These are phyloP conservation scores for Cystofilobasidium macerans DNA, from an alignment of 768 basidiomycete genomes.

Conservation along the genomic window DNA sequence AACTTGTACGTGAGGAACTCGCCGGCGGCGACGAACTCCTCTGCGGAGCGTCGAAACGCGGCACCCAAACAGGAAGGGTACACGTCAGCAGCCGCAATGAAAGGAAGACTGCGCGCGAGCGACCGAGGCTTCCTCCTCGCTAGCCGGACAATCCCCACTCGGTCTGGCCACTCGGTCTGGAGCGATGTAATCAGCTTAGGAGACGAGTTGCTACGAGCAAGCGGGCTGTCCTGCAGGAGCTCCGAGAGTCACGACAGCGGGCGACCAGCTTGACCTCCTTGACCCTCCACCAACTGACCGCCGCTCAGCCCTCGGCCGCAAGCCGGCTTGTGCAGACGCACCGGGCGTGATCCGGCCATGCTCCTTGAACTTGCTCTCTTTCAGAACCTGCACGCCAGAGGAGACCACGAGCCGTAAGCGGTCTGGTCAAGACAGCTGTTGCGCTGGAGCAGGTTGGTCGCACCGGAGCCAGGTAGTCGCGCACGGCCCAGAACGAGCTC, in stretches of 20 bases:
- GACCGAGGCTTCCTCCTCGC: not conserved
- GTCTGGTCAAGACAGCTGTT: too few species aligned
- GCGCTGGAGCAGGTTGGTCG: not conserved
- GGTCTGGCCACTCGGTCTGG: too few species aligned
- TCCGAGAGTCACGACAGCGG: too few species aligned
- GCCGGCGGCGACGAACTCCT: constrained; percentile 96
- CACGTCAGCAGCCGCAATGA: not conserved
- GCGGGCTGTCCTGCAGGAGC: too few species aligned
- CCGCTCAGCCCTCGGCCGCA: too few species aligned
- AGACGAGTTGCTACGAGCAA: too few species aligned
- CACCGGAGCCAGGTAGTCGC: constrained; percentile 68
- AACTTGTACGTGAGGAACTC: constrained; percentile 98
- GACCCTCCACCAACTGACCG: not conserved
- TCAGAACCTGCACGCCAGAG: constrained; percentile 87
- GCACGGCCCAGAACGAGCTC: constrained; percentile 87
- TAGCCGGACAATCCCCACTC: too few species aligned
- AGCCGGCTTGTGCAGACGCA: constrained; percentile 39
- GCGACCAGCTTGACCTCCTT: too few species aligned
- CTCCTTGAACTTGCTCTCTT: constrained; percentile 98
- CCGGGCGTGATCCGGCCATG: constrained; percentile 92
- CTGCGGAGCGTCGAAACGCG: constrained; percentile 42
- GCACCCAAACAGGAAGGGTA: constrained; percentile 31
- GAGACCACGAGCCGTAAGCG: too few species aligned
- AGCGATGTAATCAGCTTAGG: not conserved
- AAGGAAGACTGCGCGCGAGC: too few species aligned